These are phyloP conservation scores for Erysimum pusillum DNA, from an alignment of 441 rosid species.

Conservation along the genomic window DNA sequence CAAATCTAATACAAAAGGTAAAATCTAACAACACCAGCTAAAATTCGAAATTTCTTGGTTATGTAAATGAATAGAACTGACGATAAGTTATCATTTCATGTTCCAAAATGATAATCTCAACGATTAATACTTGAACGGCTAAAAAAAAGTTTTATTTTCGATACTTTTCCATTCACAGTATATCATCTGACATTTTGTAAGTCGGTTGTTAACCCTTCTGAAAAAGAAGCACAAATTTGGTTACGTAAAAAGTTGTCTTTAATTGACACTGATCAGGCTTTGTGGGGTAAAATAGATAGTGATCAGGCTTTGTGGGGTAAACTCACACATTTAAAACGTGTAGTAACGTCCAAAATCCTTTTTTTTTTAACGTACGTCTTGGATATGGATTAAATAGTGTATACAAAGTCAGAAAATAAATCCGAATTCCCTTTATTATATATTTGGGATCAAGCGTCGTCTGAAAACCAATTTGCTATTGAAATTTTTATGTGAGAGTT, in stretches of 20 bases:
- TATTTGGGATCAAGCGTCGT: constrained; percentile 6
- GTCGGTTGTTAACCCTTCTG: constrained; percentile 1
- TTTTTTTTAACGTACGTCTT: neutral
- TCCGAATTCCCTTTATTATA: too few relatives aligned
- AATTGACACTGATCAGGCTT: neutral
- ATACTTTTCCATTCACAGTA: neutral
- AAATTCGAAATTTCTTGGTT: neutral
- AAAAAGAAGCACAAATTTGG: constrained; percentile 19
- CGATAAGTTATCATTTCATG: neutral
- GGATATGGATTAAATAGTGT: too few relatives aligned
- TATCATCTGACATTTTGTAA: constrained; percentile 9
- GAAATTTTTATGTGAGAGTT: neutral
- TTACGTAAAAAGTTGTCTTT: constrained; percentile 19
- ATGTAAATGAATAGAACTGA: neutral
- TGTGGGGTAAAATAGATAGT: constrained; percentile 8
- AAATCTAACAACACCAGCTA: neutral
- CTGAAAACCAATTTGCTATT: constrained; percentile 2
- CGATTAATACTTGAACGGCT: neutral
- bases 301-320: constrained; percentile 8
- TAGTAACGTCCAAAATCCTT: neutral
- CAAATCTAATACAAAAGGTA: constrained; percentile 15
- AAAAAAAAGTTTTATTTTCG: neutral
- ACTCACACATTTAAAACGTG: constrained; percentile 28
- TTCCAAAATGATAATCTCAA: neutral
- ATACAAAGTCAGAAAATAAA: too few relatives aligned